These are phyloP conservation scores for Podosphaera xanthii DNA, from an alignment of 2,329 filamentous ascomycete genomes.

Conservation along the genomic window DNA sequence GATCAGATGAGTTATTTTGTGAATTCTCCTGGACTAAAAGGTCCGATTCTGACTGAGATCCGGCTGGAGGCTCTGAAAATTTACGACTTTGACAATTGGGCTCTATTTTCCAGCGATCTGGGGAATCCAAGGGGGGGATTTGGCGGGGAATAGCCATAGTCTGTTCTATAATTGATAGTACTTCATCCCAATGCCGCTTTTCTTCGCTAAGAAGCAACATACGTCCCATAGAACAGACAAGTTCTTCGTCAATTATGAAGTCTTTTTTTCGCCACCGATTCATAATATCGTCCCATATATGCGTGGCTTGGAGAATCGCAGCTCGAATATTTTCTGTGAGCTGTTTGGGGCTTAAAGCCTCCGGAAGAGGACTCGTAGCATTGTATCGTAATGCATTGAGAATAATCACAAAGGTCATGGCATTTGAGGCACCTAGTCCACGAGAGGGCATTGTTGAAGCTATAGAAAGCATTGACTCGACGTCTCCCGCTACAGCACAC, in stretches of 20 bases:
- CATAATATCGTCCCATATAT: conserved; percentile 62
- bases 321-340: conserved; percentile 16
- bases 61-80: background rate
- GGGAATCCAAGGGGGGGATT: conserved; percentile 6
- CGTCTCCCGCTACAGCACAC: conserved; percentile 49
- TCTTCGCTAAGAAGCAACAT: conserved; percentile 41
- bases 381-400: conserved; percentile 47
- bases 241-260: conserved; percentile 49
- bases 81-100: conserved; percentile 1
- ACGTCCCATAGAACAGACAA: conserved; percentile 64
- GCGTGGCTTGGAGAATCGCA: conserved; percentile 42
- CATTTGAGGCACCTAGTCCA: conserved; percentile 40
- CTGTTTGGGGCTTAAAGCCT: conserved; percentile 11
- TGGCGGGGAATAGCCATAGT: conserved; percentile 51
- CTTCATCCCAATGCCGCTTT: conserved; percentile 40
- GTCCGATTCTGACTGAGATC: background rate
- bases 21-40: background rate
- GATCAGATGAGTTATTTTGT: background rate
- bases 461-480: conserved; percentile 63
- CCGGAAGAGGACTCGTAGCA: conserved; percentile 13
- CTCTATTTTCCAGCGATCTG: conserved; percentile 4
- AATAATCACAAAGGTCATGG: conserved; percentile 60
- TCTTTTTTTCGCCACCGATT: conserved; percentile 51
- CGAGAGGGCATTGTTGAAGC: conserved; percentile 45
- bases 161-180: conserved; percentile 58